Evolutionary conservation across 169 alveolate species (phyloP).

Genomic region (Plasmodium coatneyi): DNA sequence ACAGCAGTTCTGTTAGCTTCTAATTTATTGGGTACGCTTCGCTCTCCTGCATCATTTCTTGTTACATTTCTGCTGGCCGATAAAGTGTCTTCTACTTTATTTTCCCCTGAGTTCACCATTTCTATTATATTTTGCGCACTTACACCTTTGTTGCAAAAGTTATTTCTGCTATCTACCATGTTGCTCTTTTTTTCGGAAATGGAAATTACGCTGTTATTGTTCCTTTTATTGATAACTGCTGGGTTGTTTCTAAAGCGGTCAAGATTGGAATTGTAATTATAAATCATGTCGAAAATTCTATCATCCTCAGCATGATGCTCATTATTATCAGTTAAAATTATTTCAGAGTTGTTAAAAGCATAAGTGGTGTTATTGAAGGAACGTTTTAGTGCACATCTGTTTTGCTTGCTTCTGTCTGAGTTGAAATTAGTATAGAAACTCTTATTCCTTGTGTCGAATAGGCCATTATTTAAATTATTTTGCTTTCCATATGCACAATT

Average conservation of each 20-base stretch:
- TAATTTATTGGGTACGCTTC: not conserved
- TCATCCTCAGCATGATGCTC: not conserved
- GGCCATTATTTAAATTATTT: not conserved
- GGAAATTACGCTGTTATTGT: not conserved
- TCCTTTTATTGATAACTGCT: not conserved
- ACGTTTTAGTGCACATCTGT: conserved; percentile 9
- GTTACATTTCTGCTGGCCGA: not conserved
- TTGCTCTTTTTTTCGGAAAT: not conserved
- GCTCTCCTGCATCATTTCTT: not conserved
- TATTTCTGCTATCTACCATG: not conserved
- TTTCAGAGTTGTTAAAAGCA: not conserved
- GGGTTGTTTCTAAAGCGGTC: conserved; percentile 1
- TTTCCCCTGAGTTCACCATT: not conserved
- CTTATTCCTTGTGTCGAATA: conserved; percentile 8
- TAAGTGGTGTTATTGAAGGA: not conserved
- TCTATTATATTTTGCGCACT: conserved; percentile 27
- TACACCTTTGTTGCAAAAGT: not conserved
- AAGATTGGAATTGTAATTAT: conserved; percentile 15
- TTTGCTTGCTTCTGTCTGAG: conserved; percentile 2
- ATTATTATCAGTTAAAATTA: not conserved
- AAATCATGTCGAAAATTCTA: not conserved
- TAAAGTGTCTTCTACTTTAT: conserved; percentile 3
- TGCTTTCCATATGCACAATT: not conserved
- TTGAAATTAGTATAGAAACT: not conserved
- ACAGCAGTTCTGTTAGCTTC: not conserved